Evolutionary conservation across 2,329 filamentous ascomycete genomes (phyloP), one percentile per base, ranked within the genome.

Genomic region (Claviceps capensis): DNA sequence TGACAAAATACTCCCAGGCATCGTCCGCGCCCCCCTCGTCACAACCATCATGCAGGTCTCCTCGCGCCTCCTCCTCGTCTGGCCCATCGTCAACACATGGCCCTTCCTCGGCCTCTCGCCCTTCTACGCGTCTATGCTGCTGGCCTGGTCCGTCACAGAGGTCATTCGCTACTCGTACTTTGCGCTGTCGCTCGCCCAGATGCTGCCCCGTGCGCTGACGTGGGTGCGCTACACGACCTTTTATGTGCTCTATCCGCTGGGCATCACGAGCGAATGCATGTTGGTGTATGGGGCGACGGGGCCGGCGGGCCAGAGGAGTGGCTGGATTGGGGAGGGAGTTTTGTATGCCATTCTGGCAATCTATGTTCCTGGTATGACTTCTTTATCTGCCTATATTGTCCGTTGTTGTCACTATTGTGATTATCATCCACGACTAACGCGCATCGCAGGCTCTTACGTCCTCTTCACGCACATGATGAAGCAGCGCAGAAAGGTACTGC

Each of bases 161-260:
- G 86, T 95, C 50, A 85, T 96, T 61, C 84, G 93, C 51, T 98
- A 98, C 76, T 79, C 81, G 47, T 98, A 87, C 76, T 97, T 97
- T 66, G 85, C 86, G 38, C 76, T 89, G 61, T 82, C 81, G 60
- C 77, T 93, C 36, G 71, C 74, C 56, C 75, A 79, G 30, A 64
- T 69, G 54, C 79, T 85, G 34, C 87, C 89, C 0, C 65, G 62
- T 0, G 72, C 76, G 54, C 76, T 95, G 64, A 81, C 81, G 40
- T 95, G 88, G 86, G 72, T 94, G 68, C 77, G 89, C 60, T 90
- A 96, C 70, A 95, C 94, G 67, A 89, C 87, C 7, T 98, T 98
- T 70, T 88, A 88, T 61, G 72, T 96, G 40, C 78, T 98, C 22
- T 98, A 98, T 69, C 93, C 93, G 1, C 66, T 97, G 54, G 93